Base-by-base conservation (phyloP, 768 basidiomycete genomes). In the Lentinula aciculospora region DNA sequence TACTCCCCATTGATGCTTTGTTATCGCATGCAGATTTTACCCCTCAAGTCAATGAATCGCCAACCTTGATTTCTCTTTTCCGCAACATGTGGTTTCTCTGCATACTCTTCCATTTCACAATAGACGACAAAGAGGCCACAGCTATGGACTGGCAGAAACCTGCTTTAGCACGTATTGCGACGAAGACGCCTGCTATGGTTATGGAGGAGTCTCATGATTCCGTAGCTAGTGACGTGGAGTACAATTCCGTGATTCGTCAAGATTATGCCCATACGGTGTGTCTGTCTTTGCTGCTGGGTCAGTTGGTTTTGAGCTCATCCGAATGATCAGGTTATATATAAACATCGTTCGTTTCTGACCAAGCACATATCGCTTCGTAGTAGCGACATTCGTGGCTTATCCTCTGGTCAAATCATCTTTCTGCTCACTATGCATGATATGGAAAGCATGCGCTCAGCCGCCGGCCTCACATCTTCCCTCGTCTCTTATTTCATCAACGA, bases 51-150 rank as follows among this genome's bases (percentile, higher is more conserved):
- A 70, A 78, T 27, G 71, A 84, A 19, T 76, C 85, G 0, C 66
- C 83, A 4, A 84, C 84, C 23, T 67, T 92, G 12, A 84, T 88
- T 10, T 75, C 84, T 4, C 74, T 93, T 21, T 98, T 97, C 80
- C 83, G 94, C 44, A 94, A 92, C 65, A 79, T 94, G 72, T 99
- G 96, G 96, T 94, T 95, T 71, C 72, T 98, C 19, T 94, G 92
- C 67, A 82, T 90, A 25, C 80, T 96, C 15, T 94, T 96, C 64
- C 82, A 87, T 21, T 89, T 98, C 63, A 87, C 92, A 2, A 71
- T 75, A 19, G 76, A 79, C 32, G 76, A 78, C 31, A 76, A 74
- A 21, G 84, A 84, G 45, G 80, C 77, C 29, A 76, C 78, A 23
- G 85, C 87, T 1, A 86, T 88, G 81, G 83, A 86, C 44, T 92